phyloP scores from a whole-genome alignment of 2,329 filamentous ascomycete genomes.

The Thelonectria blattea region DNA sequence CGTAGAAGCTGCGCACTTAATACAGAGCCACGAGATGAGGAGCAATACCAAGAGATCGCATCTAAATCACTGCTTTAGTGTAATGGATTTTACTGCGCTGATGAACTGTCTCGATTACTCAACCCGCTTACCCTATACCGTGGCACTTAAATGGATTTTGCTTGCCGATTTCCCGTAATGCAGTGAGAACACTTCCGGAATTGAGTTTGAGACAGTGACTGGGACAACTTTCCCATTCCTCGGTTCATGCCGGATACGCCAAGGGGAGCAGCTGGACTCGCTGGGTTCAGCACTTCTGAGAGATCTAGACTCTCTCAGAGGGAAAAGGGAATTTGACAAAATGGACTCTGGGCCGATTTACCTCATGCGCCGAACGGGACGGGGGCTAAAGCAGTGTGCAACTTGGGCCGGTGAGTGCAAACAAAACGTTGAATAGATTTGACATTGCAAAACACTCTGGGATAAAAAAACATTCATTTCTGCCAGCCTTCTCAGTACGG shows the following conservation, averaged over 20 bases:
- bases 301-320: background rate
- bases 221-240: background rate
- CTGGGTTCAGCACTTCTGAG: background rate
- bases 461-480: background rate
- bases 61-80: too few species aligned
- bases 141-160: background rate
- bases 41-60: too few species aligned
- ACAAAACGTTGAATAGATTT: background rate
- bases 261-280: background rate
- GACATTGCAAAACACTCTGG: background rate
- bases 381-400: too few species aligned
- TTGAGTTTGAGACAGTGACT: background rate
- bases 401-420: background rate
- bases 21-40: too few species aligned
- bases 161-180: background rate
- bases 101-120: background rate
- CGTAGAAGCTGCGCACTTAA: too few species aligned
- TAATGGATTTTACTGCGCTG: too few species aligned
- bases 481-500: too few species aligned
- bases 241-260: background rate
- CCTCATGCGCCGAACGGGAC: too few species aligned
- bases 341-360: background rate
- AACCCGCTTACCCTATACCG: background rate
- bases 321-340: background rate
- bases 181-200: background rate